Evolutionary conservation across 768 basidiomycete genomes (phyloP).

Genomic region (Rhodosporidiobolus odoratus): DNA sequence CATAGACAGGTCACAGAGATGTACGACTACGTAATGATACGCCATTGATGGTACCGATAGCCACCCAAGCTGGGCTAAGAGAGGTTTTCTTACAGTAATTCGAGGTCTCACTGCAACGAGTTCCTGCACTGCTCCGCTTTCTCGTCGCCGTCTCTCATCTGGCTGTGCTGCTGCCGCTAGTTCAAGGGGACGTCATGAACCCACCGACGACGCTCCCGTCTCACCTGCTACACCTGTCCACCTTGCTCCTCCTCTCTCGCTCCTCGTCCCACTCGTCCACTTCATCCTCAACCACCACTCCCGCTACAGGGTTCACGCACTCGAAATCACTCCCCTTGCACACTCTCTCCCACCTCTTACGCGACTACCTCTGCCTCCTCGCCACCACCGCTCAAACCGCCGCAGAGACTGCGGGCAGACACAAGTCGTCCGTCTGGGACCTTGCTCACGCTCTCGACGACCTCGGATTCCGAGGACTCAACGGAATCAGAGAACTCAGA

Average conservation of each 20-base stretch:
- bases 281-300: neutral
- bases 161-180: too few species aligned
- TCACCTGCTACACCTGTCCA: constrained; percentile 23
- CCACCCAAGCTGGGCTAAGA: too few species aligned
- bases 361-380: constrained; percentile 21
- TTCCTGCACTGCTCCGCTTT: too few species aligned
- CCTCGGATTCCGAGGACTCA: neutral
- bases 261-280: neutral
- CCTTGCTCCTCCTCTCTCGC: constrained; percentile 24
- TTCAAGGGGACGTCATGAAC: too few species aligned
- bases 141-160: too few species aligned
- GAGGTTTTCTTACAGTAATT: too few species aligned
- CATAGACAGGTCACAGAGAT: too few species aligned
- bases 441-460: constrained; percentile 14
- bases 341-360: constrained; percentile 34
- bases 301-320: constrained; percentile 25
- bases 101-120: too few species aligned
- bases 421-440: constrained; percentile 22
- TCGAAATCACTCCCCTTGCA: constrained; percentile 3
- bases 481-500: constrained; percentile 4
- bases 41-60: too few species aligned
- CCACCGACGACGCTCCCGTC: neutral
- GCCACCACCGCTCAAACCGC: neutral
- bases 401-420: constrained; percentile 25
- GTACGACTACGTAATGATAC: too few species aligned